Evolutionary conservation across 768 basidiomycete species (phyloP).

Genomic region (Lactarius quietus): DNA sequence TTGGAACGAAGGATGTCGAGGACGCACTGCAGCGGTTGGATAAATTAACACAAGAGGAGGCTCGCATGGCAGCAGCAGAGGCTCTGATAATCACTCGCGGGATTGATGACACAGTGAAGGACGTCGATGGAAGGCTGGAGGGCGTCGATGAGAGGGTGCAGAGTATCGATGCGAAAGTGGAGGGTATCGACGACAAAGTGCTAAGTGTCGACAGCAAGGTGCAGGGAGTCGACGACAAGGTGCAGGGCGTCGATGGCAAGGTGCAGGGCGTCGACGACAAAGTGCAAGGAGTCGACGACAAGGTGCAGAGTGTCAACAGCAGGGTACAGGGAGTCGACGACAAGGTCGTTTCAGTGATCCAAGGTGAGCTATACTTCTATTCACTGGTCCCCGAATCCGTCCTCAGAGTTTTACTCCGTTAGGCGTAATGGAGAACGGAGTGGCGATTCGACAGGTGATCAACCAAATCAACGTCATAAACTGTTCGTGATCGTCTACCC

Average conservation of each 20-base stretch:
- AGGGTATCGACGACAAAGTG: not conserved
- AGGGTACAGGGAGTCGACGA: not conserved
- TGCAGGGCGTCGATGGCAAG: too few relatives aligned
- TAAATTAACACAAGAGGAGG: not conserved
- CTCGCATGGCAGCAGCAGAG: not conserved
- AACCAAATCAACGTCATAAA: not conserved
- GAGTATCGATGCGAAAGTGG: not conserved
- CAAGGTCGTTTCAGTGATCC: not conserved
- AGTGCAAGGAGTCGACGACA: not conserved
- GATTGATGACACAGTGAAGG: too few relatives aligned
- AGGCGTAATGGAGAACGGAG: not conserved
- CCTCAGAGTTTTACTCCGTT: not conserved
- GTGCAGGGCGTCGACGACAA: too few relatives aligned
- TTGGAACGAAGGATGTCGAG: not conserved
- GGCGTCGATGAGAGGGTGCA: not conserved
- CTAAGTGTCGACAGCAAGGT: not conserved
- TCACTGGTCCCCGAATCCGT: not conserved
- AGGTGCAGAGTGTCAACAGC: not conserved
- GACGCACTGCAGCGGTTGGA: not conserved
- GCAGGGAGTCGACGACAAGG: not conserved
- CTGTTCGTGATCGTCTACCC: not conserved
- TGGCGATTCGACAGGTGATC: not conserved
- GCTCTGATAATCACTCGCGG: not conserved
- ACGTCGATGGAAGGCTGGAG: not conserved
- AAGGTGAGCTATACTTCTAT: not conserved